Evolutionary conservation across 352 stramenopile species (phyloP).

Genomic region (Phytophthora chlamydospora): DNA sequence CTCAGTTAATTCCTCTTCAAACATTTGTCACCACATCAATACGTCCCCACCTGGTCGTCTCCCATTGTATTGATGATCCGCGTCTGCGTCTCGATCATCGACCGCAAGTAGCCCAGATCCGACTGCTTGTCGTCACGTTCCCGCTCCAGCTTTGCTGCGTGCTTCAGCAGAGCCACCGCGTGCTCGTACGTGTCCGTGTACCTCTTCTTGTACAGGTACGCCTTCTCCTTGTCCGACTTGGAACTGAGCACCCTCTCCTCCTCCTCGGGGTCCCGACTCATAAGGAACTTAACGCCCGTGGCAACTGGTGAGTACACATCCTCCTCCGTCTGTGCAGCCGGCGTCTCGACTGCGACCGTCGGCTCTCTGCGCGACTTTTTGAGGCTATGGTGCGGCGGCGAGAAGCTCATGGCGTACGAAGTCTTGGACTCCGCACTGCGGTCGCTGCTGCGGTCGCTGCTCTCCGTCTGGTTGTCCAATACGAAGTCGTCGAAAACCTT

Average conservation of each 20-base stretch:
- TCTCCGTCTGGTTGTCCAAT: slow-evolving; percentile 40
- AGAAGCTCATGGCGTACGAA: slow-evolving; percentile 35
- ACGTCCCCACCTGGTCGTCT: slow-evolving; percentile 41
- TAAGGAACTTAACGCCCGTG: slow-evolving; percentile 63
- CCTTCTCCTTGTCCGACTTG: slow-evolving; percentile 66
- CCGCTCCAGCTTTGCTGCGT: slow-evolving; percentile 53
- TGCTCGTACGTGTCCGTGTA: slow-evolving; percentile 78
- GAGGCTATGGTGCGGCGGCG: slow-evolving; percentile 26
- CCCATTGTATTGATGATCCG: slow-evolving; percentile 61
- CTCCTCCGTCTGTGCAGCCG: slow-evolving; percentile 5
- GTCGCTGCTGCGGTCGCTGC: slow-evolving; percentile 32
- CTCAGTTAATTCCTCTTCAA: slow-evolving; percentile 12
- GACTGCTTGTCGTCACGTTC: slow-evolving; percentile 40
- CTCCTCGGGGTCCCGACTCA: slow-evolving; percentile 58
- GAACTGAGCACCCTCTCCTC: slow-evolving; percentile 59
- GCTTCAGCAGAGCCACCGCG: slow-evolving; percentile 51
- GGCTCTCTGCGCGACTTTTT: slow-evolving; percentile 18
- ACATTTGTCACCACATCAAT: background rate
- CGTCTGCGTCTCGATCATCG: slow-evolving; percentile 56
- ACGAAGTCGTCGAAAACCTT: slow-evolving; percentile 41
- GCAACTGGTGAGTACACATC: slow-evolving; percentile 32
- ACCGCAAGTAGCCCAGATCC: slow-evolving; percentile 54
- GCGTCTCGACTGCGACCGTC: slow-evolving; percentile 1
- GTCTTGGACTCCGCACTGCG: slow-evolving; percentile 26
- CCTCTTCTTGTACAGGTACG: slow-evolving; percentile 81